Base-by-base conservation (phyloP, 768 basidiomycete genomes). In the Calvatia gigantea region DNA sequence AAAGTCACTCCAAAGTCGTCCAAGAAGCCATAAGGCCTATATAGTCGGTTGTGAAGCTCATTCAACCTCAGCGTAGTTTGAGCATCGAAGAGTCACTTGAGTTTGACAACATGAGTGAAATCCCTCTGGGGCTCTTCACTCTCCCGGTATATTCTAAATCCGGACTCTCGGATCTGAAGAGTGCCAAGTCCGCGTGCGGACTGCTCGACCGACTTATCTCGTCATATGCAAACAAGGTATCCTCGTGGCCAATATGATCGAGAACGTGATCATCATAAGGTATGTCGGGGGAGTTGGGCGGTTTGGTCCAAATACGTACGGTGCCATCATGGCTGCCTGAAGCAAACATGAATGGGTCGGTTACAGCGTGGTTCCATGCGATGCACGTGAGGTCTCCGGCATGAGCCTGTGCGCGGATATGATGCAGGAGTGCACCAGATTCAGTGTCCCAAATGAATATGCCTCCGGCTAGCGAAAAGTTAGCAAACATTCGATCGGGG, bases 361-460 rank as follows among this genome's bases (percentile, higher is more conserved):
- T 82, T 5, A 79, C 77, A 2, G 79, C 79, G 55, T 80, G 81
- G 64, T 89, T 92, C 89, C 90, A 92, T 12, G 87, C 87, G 37
- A 91, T 80, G 58, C 87, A 88, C 7, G 91, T 91, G 56, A 92
- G 64, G 64, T 91, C 89, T 23, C 86, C 86, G 3, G 82, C 79
- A 28, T 80, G 77, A 12, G 72, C 73, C 64, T 84, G 85, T 27
- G 83, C 78, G 12, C 79, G 82, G 60, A 93, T 77, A 59, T 84
- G 79, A 58, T 90, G 89, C 2, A 93, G 73, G 1, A 90, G 71
- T 6, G 82, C 77, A 4, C 81, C 91, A 9, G 86, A 87, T 69
- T 91, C 89, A 57, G 84, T 82, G 63, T 93, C 91, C 91, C 91
- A 93, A 11, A 92, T 88, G 64, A 89, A 86, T 12, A 93, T 85